A percentile compares a stretch with the other conserved stretches of the same genome.
Evolutionary conservation across 176 grass and related monocot species (phyloP).

Genomic region (Zoysia pacifica): DNA sequence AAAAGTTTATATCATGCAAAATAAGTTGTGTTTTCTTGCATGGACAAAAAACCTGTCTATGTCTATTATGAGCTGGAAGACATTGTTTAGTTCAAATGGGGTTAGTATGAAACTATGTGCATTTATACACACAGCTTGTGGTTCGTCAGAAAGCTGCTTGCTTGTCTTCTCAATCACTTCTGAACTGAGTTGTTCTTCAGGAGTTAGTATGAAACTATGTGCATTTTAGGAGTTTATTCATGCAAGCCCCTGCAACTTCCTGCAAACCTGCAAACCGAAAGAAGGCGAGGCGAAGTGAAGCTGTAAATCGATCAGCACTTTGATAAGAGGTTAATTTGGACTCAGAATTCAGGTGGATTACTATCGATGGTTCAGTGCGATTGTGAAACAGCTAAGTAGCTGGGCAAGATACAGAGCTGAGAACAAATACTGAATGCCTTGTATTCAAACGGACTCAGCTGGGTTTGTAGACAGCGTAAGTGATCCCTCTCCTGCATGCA

Average conservation of each 20-base stretch:
- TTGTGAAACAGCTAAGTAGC: background rate
- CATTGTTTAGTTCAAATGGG: background rate
- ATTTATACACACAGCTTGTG: background rate
- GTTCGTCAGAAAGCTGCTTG: background rate
- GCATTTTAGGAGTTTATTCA: background rate
- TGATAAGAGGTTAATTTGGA: background rate
- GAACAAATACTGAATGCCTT: slow-evolving; percentile 1
- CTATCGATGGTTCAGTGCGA: background rate
- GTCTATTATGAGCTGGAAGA: background rate
- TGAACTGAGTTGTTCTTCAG: background rate
- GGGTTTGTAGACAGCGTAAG: background rate
- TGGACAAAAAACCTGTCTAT: background rate
- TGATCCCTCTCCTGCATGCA: background rate
- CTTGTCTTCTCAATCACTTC: background rate
- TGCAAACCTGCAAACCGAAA: background rate
- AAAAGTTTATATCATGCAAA: background rate
- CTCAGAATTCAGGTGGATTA: background rate
- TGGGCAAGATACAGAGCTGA: slow-evolving; percentile 1
- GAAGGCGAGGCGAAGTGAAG: background rate
- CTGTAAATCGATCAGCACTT: background rate
- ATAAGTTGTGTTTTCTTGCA: background rate
- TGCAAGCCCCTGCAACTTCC: background rate
- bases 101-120: background rate
- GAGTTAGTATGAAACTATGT: background rate
- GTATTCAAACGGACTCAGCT: slow-evolving; percentile 31